Base-by-base conservation (phyloP, 306 rosid genomes). In the Corylus avellana region DNA sequence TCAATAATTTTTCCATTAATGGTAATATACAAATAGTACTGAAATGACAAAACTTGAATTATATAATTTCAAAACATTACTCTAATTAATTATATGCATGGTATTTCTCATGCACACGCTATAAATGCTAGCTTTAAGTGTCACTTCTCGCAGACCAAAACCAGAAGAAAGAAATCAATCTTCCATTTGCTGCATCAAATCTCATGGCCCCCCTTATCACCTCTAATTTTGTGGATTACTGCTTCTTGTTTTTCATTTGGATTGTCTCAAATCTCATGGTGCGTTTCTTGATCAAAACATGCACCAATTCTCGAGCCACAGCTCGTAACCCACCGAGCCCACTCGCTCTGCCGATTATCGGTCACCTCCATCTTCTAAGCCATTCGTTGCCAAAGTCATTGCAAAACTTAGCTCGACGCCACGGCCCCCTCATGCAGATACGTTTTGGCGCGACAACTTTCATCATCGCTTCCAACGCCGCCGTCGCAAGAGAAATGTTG, bases 301-400 rank as follows among this genome's bases (percentile, higher is more conserved):
- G 58, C 86, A 27, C 7, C 37, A 83, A 75, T 22, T 17, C 37
- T 6, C 58, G 51, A 50, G 17, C 78, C 58, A 76, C 46, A 71
- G 1, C 16, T 75, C 47, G 73, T 4, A 50, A 68, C 14, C 91
- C 86, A 32, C 89, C 89, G 18, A 78, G 84, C 71, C 91, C 91
- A 76, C 84, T 78, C 16, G 42, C 84, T 55, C 79, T 88, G 7
- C 87, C 89, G 14, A 78, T 88, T 72, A 85, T 85, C 0, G 89
- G 91, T 17, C 89, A 88, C 73, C 89, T 88, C 51, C 91, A 88
- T 22, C 66, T 58, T 1, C 1, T 58, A 9, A 3, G 66, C 6
- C 4, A 16, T 20, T n/a, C 25, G 7, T 58, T 58, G 11, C 66
- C 66, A 9, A 27, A 20, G 16, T 58, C 66, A 3, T 22, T 58